Base-by-base conservation (phyloP, 148 eudicot species). In the Heliosperma pusillum region DNA sequence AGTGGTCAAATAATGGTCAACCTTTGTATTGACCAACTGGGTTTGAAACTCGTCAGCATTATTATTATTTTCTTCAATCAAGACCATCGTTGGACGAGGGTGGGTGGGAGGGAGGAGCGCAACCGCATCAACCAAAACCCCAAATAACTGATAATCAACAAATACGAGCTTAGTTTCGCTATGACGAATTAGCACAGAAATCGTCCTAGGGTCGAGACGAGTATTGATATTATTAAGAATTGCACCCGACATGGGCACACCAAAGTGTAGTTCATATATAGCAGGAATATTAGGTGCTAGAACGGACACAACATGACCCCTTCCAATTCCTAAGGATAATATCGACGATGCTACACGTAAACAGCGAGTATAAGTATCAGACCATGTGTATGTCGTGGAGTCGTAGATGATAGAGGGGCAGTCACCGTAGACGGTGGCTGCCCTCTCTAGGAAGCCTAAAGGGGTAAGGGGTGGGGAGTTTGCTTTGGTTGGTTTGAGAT, bases 201-300 rank as follows among this genome's bases (percentile, higher is more conserved):
- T 33, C 0, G 84, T 80, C 53, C 77, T 86, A 30, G 87, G 68
- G 64, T 87, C 82, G 26, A 87, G 88, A 20, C 90, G 88, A 63
- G 84, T 87, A 26, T 87, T 87, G 59, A 87, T 65, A 76, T 74
- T 81, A 61, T 87, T 87, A 50, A 87, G 84, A 6, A 85, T 40
- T 0, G 88, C 84, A 19, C 90, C 96, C 20, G 90, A 56, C 91
- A 90, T 88, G 6, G 96, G 96, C 12, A 88, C 84, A 19, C 93
- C 91, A 62, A 90, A 92, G 20, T 90, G 93, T 60, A 90, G 88
- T 79, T 92, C 96, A 71, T 84, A 89, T 70, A 83, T 77, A 33
- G 97, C 96, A 0, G 96, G 97, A 16, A 82, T 75, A 60, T 92
- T 92, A 1, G 96, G 96, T 30, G 93, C 91, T 27, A 92, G n/a